Evolutionary conservation across 1,284 basidiomycete genomes (phyloP).

Genomic region (Puccinia novopanici): DNA sequence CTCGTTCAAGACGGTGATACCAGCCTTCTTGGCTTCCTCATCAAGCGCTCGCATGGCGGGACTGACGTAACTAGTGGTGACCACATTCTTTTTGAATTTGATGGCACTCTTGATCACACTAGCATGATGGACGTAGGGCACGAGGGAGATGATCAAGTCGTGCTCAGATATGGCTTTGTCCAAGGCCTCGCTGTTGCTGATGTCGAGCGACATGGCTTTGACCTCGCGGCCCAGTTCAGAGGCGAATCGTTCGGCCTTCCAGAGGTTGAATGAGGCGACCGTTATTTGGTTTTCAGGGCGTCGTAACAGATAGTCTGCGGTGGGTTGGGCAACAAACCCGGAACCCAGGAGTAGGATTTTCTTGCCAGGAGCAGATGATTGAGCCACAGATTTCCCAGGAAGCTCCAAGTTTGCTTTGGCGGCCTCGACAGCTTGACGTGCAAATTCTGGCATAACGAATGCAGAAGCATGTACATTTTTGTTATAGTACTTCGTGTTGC

Average conservation of each 20-base stretch:
- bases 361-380: conserved; percentile 58
- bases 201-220: conserved; percentile 74
- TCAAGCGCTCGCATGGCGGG: conserved; percentile 88
- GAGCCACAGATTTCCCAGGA: conserved; percentile 45
- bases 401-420: conserved; percentile 70
- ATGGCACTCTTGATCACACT: conserved; percentile 92
- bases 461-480: conserved; percentile 76
- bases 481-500: conserved; percentile 82
- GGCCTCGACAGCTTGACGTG: conserved; percentile 63
- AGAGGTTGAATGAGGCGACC: conserved; percentile 82
- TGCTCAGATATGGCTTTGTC: conserved; percentile 78
- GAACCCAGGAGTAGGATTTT: conserved; percentile 90
- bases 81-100: conserved; percentile 89
- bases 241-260: conserved; percentile 71
- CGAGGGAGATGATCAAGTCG: conserved; percentile 93
- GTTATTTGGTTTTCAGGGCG: conserved; percentile 81
- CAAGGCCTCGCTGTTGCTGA: conserved; percentile 71
- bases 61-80: conserved; percentile 91
- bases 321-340: conserved; percentile 90
- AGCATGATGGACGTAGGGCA: conserved; percentile 92
- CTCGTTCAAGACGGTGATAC: conserved; percentile 96
- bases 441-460: conserved; percentile 91
- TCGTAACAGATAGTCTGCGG: conserved; percentile 87
- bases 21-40: conserved; percentile 78
- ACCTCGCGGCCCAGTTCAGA: conserved; percentile 71